phyloP scores from a whole-genome alignment of 495 filamentous ascomycete genomes.

The Podospora anserina region DNA sequence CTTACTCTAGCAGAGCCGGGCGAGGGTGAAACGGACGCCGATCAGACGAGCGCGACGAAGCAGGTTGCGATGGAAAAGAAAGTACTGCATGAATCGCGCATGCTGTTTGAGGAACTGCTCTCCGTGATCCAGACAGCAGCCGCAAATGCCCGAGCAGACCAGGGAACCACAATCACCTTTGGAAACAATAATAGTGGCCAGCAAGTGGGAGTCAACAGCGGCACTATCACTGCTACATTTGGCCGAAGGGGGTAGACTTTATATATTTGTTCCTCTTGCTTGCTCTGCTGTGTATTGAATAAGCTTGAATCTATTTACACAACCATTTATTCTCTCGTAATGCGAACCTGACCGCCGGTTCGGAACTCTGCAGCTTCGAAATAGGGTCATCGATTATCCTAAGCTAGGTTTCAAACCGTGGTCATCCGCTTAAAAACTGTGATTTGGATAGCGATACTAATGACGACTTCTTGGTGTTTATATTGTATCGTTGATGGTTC shows the following conservation, averaged over 20 bases:
- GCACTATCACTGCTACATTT: slow-evolving; percentile 18
- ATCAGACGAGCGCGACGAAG: slow-evolving; percentile 28
- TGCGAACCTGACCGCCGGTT: too few species aligned
- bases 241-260: slow-evolving; percentile 1
- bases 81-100: slow-evolving; percentile 29
- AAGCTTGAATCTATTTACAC: too few species aligned
- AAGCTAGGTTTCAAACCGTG: too few species aligned
- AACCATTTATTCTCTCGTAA: too few species aligned
- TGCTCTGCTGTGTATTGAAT: too few species aligned
- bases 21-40: slow-evolving; percentile 27
- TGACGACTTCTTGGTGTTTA: too few species aligned
- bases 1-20: slow-evolving; percentile 29
- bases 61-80: slow-evolving; percentile 35
- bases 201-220: slow-evolving; percentile 14
- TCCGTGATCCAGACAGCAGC: slow-evolving; percentile 33
- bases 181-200: slow-evolving; percentile 16
- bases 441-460: too few species aligned
- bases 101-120: slow-evolving; percentile 34
- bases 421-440: too few species aligned
- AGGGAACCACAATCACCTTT: slow-evolving; percentile 10
- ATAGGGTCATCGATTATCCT: too few species aligned
- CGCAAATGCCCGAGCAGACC: slow-evolving; percentile 21
- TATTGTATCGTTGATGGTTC: too few species aligned
- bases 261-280: too few species aligned
- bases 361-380: too few species aligned